Evolutionary conservation across 495 filamentous ascomycete species (phyloP), one percentile per base, ranked within the genome.

Genomic region (Neurospora sp.): DNA sequence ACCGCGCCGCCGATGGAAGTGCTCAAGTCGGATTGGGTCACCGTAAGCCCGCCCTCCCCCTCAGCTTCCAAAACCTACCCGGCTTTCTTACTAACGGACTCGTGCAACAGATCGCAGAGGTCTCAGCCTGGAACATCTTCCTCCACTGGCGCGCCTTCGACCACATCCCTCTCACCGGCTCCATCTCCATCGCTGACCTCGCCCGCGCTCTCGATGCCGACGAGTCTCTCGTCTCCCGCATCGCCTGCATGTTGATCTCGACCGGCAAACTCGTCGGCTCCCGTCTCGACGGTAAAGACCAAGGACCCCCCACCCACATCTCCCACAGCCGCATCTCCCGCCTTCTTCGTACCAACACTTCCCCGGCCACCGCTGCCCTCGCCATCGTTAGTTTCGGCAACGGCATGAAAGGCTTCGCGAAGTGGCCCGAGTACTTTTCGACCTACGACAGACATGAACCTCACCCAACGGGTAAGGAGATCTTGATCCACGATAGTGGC

Each of bases 81-180:
- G 27, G 27, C 27, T 31, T 31, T 31, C 27, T 31, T 31, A 31
- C 27, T 31, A 31, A 31, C 27, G 27, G 37, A 18, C 12, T 0
- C 4, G 1, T 45, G 3, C 16, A 8, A 31, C 42, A 80, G 78
- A 18, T 79, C 16, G 71, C 73, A 18, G 73, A 78, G 8, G 47
- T 74, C 31, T 74, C 74, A 44, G 73, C 71, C 3, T 78, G 74
- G 74, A 75, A 78, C 65, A 61, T 81, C 12, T 78, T 81, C 69
- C 73, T 80, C 39, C 68, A 74, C 20, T 81, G 79, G 79, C 75
- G 76, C 39, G 78, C 78, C 35, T 81, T 81, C 42, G 79, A 81
- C 73, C 69, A 74, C 35, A 81, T 81, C 71, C 78, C 79, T 16
- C 69, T 77, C 27, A 39, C 70, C 20, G 78, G 77, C 14, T 47